Evolutionary conservation across 768 basidiomycete species (phyloP), one percentile per base, ranked within the genome.

Genomic region (Leccinum subtestaceum): DNA sequence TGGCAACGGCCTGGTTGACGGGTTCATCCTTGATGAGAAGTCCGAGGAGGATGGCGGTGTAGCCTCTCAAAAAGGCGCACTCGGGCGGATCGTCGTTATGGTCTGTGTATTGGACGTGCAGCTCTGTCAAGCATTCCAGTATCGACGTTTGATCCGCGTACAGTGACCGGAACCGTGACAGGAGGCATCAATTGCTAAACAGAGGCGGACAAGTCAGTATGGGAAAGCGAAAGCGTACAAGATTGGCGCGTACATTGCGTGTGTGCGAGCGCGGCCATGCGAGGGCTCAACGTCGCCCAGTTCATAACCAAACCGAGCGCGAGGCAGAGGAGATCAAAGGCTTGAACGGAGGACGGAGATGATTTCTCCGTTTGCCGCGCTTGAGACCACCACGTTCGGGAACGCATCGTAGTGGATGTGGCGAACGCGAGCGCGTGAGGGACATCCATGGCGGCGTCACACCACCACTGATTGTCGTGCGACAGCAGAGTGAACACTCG

Each of bases 231-330:
- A 27, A 52, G 13, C 15, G 3, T 45, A 51, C 2, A 10, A 9
- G 7, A 25, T 27, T 2, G 25, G 77, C 4, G 71, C 85, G 61
- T 67, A 89, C 89, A 74, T 40, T 76, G 80, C 12, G 77, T 75
- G 45, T 80, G 77, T 9, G 84, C 69, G 2, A 75, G 63, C 38
- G 77, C 69, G 47, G 82, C 83, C 10, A 80, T 78, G n/a, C 72
- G 75, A 0, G 79, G 77, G n/a, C 79, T 74, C 5, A 75, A 75
- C 65, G 91, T 88, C 0, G 90, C 83, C 46, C 93, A 75, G 70
- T 92, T 93, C 53, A 89, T 90, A 38, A 93, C 74, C 11, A 93
- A 74, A 1, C 86, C 91, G 5, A 93, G 79, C 6, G 85, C 81
- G 27, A 93, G 84, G 69, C 90, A 93, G 5, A 91, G 75, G 34